Conservation (phyloP, 108 stramenopile species). For the Skeletonema costatum region DNA sequence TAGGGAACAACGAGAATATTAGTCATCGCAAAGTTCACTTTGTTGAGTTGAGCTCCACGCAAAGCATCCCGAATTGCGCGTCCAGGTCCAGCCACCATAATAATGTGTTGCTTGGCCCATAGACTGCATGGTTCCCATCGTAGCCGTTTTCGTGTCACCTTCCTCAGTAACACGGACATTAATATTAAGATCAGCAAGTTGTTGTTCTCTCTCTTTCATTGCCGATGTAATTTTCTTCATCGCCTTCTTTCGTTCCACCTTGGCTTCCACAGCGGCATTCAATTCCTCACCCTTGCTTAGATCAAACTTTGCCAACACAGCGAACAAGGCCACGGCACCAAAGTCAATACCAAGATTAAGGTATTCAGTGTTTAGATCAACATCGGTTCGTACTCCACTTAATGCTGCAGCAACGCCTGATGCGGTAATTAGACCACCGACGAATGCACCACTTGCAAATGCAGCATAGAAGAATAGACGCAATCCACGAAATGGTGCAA, state of each 20-base stretch:
- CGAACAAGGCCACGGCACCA: conserved; percentile 75
- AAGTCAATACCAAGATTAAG: conserved; percentile 87
- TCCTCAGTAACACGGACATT: conserved; percentile 65
- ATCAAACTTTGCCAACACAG: conserved; percentile 63
- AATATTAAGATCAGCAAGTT: conserved; percentile 46
- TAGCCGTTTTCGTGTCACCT: conserved; percentile 56
- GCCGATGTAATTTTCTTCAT: conserved; percentile 43
- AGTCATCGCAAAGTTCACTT: conserved; percentile 83
- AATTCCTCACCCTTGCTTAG: conserved; percentile 65
- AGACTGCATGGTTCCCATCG: conserved; percentile 58
- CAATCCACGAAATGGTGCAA: conserved; percentile 83
- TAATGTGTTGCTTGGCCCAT: conserved; percentile 83
- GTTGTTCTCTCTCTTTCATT: conserved; percentile 64
- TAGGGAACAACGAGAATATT: conserved; percentile 83
- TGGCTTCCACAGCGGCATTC: conserved; percentile 61
- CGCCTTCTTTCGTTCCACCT: conserved; percentile 63
- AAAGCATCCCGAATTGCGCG: conserved; percentile 78
- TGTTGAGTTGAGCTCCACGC: conserved; percentile 77
- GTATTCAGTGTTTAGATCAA: conserved; percentile 75
- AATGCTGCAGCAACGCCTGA: conserved; percentile 60
- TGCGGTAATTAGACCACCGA: conserved; percentile 76
- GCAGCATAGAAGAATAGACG: conserved; percentile 75
- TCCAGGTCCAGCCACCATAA: conserved; percentile 78
- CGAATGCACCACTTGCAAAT: conserved; percentile 68
- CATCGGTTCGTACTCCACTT: conserved; percentile 60